phyloP scores from a whole-genome alignment of 441 rosid genomes.

The Croton laevigatus region DNA sequence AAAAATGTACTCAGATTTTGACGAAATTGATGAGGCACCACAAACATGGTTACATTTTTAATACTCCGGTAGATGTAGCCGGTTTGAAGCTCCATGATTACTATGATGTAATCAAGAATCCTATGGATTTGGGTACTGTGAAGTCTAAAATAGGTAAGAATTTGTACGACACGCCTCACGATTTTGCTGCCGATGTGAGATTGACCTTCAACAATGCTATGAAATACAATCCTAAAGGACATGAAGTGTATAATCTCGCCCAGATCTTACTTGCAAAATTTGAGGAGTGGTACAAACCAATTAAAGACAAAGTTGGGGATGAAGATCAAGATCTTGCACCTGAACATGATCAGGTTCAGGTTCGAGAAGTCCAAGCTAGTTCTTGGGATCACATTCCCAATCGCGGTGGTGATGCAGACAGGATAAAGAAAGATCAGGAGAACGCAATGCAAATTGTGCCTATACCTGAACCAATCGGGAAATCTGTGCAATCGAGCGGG shows the following conservation, averaged over 20 bases:
- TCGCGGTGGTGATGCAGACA: slow-evolving; percentile 15
- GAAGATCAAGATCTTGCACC: slow-evolving; percentile 28
- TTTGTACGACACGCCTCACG: slow-evolving; percentile 51
- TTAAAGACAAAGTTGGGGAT: slow-evolving; percentile 38
- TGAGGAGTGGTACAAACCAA: slow-evolving; percentile 51
- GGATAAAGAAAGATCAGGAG: slow-evolving; percentile 32
- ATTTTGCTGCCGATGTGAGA: slow-evolving; percentile 78
- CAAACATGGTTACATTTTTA: slow-evolving; percentile 63
- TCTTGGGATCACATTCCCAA: slow-evolving; percentile 43
- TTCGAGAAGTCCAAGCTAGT: slow-evolving; percentile 42
- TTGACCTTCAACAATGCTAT: slow-evolving; percentile 79
- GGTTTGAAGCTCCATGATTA: slow-evolving; percentile 71
- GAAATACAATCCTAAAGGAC: slow-evolving; percentile 79
- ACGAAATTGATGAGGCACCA: slow-evolving; percentile 73
- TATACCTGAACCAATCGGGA: slow-evolving; percentile 36
- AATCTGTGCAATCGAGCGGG: slow-evolving; percentile 3
- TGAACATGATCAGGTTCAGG: slow-evolving; percentile 22
- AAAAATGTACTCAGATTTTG: slow-evolving; percentile 58
- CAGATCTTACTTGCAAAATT: slow-evolving; percentile 50
- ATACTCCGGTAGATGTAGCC: slow-evolving; percentile 70
- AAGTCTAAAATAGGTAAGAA: slow-evolving; percentile 53
- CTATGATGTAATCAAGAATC: slow-evolving; percentile 53
- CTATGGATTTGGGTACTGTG: slow-evolving; percentile 93
- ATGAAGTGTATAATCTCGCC: slow-evolving; percentile 59
- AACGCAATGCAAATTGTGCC: slow-evolving; percentile 17